Evolutionary conservation across 257 asterid species (phyloP).

Genomic region (Penstemon newberryi): DNA sequence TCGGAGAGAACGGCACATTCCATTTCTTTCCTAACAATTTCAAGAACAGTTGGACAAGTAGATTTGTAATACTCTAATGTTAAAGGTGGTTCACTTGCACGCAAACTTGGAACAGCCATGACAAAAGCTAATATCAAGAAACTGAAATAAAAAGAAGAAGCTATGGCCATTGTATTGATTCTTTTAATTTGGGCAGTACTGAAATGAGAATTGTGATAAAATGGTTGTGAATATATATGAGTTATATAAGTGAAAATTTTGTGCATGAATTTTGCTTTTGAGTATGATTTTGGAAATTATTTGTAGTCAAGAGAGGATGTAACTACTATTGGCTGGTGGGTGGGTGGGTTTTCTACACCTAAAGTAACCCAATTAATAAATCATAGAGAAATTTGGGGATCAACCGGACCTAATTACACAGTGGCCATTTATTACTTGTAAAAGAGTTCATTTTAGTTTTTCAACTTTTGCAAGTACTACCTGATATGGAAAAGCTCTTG

Average conservation of each 20-base stretch:
- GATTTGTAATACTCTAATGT: slow-evolving; percentile 70
- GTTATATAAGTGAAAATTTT: slow-evolving; percentile 42
- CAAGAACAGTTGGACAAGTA: slow-evolving; percentile 64
- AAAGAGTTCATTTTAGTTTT: background rate
- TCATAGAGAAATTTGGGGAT: slow-evolving; percentile 4
- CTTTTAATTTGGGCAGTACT: slow-evolving; percentile 15
- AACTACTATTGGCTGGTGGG: slow-evolving; percentile 69
- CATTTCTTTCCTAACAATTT: slow-evolving; percentile 73
- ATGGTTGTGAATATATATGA: slow-evolving; percentile 34
- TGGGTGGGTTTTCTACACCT: slow-evolving; percentile 45
- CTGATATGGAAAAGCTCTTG: too few relatives aligned
- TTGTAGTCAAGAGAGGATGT: slow-evolving; percentile 86
- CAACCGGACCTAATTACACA: background rate
- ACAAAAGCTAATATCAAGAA: slow-evolving; percentile 35
- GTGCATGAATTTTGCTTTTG: slow-evolving; percentile 32
- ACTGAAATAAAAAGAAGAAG: slow-evolving; percentile 30
- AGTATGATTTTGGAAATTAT: slow-evolving; percentile 33
- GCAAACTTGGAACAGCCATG: slow-evolving; percentile 24
- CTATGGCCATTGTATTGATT: slow-evolving; percentile 25
- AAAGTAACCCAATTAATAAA: slow-evolving; percentile 34
- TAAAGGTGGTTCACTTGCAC: slow-evolving; percentile 63
- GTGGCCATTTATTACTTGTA: slow-evolving; percentile 10
- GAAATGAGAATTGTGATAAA: slow-evolving; percentile 21
- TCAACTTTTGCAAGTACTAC: too few relatives aligned
- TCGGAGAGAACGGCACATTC: slow-evolving; percentile 85